Percentiles rank a stretch among this genome's conserved stretches.
These are phyloP conservation scores for Lentinula raphanica DNA, from an alignment of 768 basidiomycete genomes.

Conservation along the genomic window DNA sequence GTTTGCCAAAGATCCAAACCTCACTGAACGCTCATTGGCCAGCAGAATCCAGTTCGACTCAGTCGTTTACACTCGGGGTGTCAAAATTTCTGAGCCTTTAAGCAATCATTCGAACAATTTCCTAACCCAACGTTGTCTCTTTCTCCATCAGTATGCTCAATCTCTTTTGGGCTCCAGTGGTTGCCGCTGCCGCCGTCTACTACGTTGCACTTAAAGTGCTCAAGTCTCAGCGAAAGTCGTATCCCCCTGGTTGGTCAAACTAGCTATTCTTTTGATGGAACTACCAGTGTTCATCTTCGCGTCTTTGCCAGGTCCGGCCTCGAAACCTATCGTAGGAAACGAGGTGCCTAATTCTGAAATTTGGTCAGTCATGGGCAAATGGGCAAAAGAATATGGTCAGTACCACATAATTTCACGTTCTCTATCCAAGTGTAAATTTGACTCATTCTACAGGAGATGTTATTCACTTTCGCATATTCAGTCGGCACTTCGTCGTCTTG, in stretches of 20 bases:
- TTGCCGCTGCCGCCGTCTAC: not conserved
- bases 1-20: too few relatives aligned
- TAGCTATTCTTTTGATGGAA: not conserved
- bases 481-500: slow-evolving; percentile 1
- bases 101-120: not conserved
- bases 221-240: not conserved
- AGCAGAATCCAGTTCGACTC: too few relatives aligned
- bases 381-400: not conserved
- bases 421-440: not conserved
- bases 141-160: not conserved
- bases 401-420: not conserved
- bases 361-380: not conserved
- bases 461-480: not conserved
- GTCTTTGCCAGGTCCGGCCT: not conserved
- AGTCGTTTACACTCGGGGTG: too few relatives aligned
- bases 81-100: not conserved
- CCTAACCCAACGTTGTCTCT: not conserved
- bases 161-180: not conserved
- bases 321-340: not conserved
- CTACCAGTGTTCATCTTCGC: not conserved
- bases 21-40: too few relatives aligned
- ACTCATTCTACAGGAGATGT: not conserved
- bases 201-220: not conserved
- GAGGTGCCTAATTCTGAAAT: not conserved
- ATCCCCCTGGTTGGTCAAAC: not conserved